These are phyloP conservation scores for Colletotrichum truncatum DNA, from an alignment of 2,329 filamentous ascomycete species.

Conservation along the genomic window DNA sequence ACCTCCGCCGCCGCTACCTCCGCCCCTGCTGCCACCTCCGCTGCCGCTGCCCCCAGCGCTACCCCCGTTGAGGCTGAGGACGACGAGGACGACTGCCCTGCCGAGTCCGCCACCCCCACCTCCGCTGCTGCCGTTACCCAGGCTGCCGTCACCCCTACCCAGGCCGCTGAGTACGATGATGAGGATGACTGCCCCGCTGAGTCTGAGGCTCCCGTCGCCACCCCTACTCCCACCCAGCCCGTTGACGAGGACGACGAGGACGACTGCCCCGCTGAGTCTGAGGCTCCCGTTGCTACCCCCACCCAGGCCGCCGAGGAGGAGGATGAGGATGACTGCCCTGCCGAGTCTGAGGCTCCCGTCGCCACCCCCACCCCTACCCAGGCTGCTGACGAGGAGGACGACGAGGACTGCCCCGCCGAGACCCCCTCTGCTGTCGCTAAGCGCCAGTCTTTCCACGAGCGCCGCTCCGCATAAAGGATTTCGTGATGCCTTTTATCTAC, in stretches of 20 bases:
- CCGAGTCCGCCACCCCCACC: too few species aligned
- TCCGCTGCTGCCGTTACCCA: background rate
- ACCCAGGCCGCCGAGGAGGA: conserved; percentile 1
- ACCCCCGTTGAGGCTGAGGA: background rate
- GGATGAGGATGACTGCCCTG: conserved; percentile 22
- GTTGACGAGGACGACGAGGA: conserved; percentile 10
- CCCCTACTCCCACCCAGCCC: background rate
- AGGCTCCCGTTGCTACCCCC: background rate
- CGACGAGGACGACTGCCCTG: too few species aligned
- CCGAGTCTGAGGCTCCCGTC: conserved; percentile 9
- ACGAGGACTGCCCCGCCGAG: conserved; percentile 29
- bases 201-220: background rate
- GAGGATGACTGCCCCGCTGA: background rate
- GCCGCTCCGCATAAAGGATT: conserved; percentile 17
- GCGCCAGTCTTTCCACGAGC: conserved; percentile 30
- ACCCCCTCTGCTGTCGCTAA: conserved; percentile 13
- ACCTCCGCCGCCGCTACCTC: conserved; percentile 3
- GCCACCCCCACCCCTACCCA: background rate
- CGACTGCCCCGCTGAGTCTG: conserved; percentile 20
- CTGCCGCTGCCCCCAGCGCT: background rate
- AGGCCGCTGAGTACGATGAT: background rate
- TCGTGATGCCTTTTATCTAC: background rate
- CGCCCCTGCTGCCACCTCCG: conserved; percentile 2
- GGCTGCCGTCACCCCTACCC: background rate
- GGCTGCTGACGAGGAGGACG: background rate